Conservation (phyloP, 352 stramenopile genomes). For the Pythium brachiatum region DNA sequence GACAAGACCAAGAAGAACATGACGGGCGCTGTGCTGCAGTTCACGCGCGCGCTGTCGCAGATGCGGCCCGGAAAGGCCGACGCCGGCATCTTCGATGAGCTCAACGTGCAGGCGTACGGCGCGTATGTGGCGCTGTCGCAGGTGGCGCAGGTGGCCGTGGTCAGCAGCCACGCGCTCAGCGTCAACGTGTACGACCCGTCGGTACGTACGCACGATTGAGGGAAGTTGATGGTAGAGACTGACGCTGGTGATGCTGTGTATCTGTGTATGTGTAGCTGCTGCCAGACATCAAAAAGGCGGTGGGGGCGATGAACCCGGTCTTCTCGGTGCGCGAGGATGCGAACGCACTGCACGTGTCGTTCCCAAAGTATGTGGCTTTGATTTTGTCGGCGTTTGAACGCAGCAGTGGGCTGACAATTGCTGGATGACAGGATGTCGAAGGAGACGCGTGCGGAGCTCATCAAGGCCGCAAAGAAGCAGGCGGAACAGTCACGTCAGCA, state of each 20-base stretch:
- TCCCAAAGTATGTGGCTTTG: conserved; percentile 62
- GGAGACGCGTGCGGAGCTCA: conserved; percentile 75
- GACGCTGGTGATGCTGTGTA: not conserved
- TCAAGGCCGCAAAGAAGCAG: conserved; percentile 82
- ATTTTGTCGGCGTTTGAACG: not conserved
- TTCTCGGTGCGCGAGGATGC: conserved; percentile 72
- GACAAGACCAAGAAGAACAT: conserved; percentile 80
- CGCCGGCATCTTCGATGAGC: conserved; percentile 78
- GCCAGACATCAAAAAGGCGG: conserved; percentile 64
- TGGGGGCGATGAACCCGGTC: conserved; percentile 74
- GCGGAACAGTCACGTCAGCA: conserved; percentile 79
- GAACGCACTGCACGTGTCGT: conserved; percentile 67
- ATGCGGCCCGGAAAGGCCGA: conserved; percentile 81
- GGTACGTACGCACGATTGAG: conserved; percentile 29
- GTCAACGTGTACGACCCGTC: conserved; percentile 81
- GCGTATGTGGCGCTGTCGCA: conserved; percentile 74
- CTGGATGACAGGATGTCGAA: conserved; percentile 64
- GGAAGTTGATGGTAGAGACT: not conserved
- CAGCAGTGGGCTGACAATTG: conserved; percentile 7
- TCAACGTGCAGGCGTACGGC: conserved; percentile 79
- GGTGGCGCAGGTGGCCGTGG: conserved; percentile 73
- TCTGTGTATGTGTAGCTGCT: conserved; percentile 41
- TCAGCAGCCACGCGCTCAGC: conserved; percentile 56
- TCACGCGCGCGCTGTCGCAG: conserved; percentile 65
- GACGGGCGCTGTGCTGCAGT: conserved; percentile 71